phyloP scores from a whole-genome alignment of 179 eudicot species.

The Pouteria campechiana region DNA sequence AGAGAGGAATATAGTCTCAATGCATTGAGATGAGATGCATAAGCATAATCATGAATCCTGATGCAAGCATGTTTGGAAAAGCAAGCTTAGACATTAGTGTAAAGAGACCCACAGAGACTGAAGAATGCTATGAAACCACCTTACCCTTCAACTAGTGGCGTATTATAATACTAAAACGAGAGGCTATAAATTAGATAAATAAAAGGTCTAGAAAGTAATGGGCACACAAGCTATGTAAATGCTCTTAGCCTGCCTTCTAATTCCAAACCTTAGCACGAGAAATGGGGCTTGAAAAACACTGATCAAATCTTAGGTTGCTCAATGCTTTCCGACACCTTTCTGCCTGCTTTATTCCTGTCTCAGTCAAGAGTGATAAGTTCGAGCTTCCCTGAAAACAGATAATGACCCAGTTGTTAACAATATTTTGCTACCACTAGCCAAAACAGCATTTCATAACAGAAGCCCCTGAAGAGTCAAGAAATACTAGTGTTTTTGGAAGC shows the following conservation, averaged over 20 bases:
- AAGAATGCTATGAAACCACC: too few relatives aligned
- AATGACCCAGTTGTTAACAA: background rate
- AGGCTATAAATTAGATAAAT: too few relatives aligned
- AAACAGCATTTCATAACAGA: background rate
- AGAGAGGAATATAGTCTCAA: too few relatives aligned
- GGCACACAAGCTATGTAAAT: background rate
- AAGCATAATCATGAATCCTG: too few relatives aligned
- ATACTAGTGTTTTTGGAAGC: too few relatives aligned
- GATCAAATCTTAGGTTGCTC: conserved; percentile 39
- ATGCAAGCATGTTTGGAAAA: too few relatives aligned
- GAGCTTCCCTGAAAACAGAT: conserved; percentile 68
- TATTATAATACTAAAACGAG: too few relatives aligned
- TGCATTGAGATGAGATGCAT: too few relatives aligned
- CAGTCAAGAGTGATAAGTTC: conserved; percentile 42
- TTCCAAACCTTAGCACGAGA: conserved; percentile 55
- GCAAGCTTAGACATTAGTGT: too few relatives aligned
- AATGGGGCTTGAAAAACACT: conserved; percentile 68
- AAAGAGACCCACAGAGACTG: too few relatives aligned
- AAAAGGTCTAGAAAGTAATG: conserved; percentile 2
- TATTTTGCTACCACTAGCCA: background rate
- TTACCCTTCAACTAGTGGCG: too few relatives aligned
- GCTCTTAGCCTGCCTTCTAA: background rate
- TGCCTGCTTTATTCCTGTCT: conserved; percentile 48
- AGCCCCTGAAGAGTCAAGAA: too few relatives aligned
- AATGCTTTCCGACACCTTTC: conserved; percentile 51